A percentile compares a stretch with the other conserved stretches of the same genome.
These are phyloP conservation scores for Rhypophila decipiens DNA, from an alignment of 495 filamentous ascomycete species.

Conservation along the genomic window DNA sequence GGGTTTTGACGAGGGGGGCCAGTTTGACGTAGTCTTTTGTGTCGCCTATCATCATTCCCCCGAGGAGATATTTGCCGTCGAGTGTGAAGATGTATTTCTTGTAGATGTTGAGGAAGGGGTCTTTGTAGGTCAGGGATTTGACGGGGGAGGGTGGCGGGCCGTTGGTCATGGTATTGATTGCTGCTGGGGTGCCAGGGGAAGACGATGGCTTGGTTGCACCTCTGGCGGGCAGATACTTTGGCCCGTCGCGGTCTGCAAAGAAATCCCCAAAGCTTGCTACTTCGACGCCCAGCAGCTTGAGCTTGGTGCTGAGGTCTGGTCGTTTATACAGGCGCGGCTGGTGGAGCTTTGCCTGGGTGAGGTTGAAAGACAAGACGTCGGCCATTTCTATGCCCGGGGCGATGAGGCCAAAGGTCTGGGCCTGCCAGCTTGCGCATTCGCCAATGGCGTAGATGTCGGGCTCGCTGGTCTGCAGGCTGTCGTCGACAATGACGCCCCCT, in stretches of 20 bases:
- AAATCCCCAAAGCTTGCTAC: slow-evolving; percentile 96
- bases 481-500: slow-evolving; percentile 69
- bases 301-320: slow-evolving; percentile 87
- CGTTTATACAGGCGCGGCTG: slow-evolving; percentile 65
- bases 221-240: slow-evolving; percentile 61
- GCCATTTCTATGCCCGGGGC: slow-evolving; percentile 96
- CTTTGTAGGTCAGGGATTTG: slow-evolving; percentile 86
- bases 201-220: slow-evolving; percentile 21
- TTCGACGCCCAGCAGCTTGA: slow-evolving; percentile 90
- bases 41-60: slow-evolving; percentile 98
- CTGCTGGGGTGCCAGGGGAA: slow-evolving; percentile 15
- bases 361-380: slow-evolving; percentile 89
- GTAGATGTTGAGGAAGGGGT: slow-evolving; percentile 90
- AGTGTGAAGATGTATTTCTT: slow-evolving; percentile 94
- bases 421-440: slow-evolving; percentile 93
- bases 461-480: slow-evolving; percentile 63
- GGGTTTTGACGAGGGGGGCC: slow-evolving; percentile 86
- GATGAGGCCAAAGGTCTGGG: slow-evolving; percentile 88
- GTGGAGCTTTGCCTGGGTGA: slow-evolving; percentile 75
- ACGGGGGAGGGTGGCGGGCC: slow-evolving; percentile 53
- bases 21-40: slow-evolving; percentile 91
- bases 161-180: slow-evolving; percentile 46
- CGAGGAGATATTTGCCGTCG: slow-evolving; percentile 88
- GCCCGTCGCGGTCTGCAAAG: slow-evolving; percentile 88
- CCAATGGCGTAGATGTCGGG: slow-evolving; percentile 84